Conservation (phyloP, 2,329 filamentous ascomycete genomes). For the Uncinocarpus reesii region DNA sequence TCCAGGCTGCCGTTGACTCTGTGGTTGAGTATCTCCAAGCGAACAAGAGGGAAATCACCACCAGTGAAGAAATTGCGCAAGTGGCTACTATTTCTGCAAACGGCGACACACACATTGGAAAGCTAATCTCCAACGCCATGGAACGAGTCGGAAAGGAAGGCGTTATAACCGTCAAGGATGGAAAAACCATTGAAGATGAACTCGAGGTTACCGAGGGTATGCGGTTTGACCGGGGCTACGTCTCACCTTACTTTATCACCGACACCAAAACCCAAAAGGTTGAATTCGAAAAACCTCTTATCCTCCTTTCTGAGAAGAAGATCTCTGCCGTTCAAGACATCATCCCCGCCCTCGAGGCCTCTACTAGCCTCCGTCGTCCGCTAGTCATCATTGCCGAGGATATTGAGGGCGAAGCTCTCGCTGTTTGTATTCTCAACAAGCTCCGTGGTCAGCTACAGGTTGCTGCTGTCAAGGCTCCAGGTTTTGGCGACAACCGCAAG, state of each 20-base stretch:
- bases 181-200: conserved; percentile 96
- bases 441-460: conserved; percentile 98
- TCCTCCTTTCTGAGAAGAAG: conserved; percentile 99
- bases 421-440: conserved; percentile 99
- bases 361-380: conserved; percentile 86
- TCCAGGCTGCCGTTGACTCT: conserved; percentile 88
- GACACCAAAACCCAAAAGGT: conserved; percentile 98
- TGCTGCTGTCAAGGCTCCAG: conserved; percentile 94
- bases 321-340: conserved; percentile 99
- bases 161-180: conserved; percentile 99
- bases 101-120: conserved; percentile 87
- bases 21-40: conserved; percentile 88
- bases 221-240: conserved; percentile 98
- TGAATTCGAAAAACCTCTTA: conserved; percentile 98
- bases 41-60: conserved; percentile 98
- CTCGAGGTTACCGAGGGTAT: conserved; percentile 98
- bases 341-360: conserved; percentile 93
- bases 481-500: conserved; percentile 99
- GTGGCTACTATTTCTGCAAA: conserved; percentile 98
- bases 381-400: conserved; percentile 98
- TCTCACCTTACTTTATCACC: conserved; percentile 99
- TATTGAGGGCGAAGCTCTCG: conserved; percentile 95
- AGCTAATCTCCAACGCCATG: conserved; percentile 96
- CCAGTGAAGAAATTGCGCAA: conserved; percentile 91
- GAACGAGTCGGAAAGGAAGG: conserved; percentile 99